Percentiles rank a stretch among this genome's conserved stretches.
Conservation (phyloP, 495 filamentous ascomycete genomes). For the Xylaria telfairii region DNA sequence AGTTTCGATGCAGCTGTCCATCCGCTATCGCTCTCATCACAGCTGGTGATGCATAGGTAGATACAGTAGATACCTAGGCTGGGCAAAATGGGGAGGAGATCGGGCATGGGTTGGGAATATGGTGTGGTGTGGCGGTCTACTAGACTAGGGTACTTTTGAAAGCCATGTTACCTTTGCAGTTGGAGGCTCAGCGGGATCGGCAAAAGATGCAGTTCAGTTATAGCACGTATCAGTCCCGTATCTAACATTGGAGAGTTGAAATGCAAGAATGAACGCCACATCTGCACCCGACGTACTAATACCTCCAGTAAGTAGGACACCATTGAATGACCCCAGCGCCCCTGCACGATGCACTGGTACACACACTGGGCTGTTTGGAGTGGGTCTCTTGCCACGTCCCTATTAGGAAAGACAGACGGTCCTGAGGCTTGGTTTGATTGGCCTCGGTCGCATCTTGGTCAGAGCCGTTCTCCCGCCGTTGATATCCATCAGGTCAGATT, state of each 20-base stretch:
- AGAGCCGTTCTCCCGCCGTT: conserved; percentile 15
- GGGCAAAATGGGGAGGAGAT: not conserved
- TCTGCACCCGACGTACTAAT: not conserved
- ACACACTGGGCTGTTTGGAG: not conserved
- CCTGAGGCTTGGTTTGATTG: conserved; percentile 4
- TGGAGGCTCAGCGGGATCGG: conserved; percentile 16
- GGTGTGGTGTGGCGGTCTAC: not conserved
- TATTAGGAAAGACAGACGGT: conserved; percentile 8
- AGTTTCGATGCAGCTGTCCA: conserved; percentile 6
- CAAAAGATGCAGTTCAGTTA: not conserved
- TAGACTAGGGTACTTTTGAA: not conserved
- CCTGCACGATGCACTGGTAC: not conserved
- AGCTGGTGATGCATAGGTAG: no score
- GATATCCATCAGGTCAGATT: no score
- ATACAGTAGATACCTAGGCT: not conserved
- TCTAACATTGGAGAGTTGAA: not conserved
- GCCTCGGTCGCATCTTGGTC: not conserved
- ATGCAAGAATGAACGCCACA: conserved; percentile 8
- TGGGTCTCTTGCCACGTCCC: not conserved
- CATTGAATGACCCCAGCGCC: not conserved
- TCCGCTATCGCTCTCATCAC: not conserved
- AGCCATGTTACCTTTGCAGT: conserved; percentile 17
- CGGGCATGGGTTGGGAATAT: not conserved
- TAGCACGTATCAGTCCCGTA: not conserved
- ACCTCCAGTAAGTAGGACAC: not conserved